phyloP scores from a whole-genome alignment of 306 rosid species.

The Chamaecrista fasciculata region DNA sequence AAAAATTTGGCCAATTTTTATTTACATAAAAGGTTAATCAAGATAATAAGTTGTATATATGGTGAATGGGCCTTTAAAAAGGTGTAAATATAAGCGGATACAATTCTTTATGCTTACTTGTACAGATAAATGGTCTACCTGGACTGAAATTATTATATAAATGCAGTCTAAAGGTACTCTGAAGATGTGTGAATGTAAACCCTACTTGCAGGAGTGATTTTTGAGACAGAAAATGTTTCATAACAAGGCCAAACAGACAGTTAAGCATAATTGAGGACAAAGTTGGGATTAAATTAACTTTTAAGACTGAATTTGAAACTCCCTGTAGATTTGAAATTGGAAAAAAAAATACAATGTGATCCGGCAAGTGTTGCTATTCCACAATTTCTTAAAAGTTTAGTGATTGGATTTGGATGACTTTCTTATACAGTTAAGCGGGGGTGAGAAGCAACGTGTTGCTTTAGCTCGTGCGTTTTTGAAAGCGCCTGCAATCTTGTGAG shows the following conservation, averaged over 20 bases:
- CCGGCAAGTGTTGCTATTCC: too few relatives aligned
- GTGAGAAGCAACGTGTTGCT: constrained; percentile 98
- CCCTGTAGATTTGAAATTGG: background rate
- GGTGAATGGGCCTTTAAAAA: background rate
- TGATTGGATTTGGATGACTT: constrained; percentile 18
- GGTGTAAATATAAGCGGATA: background rate
- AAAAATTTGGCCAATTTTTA: background rate
- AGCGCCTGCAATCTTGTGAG: constrained; percentile 90
- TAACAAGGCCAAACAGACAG: background rate
- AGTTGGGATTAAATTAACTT: background rate
- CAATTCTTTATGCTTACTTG: background rate
- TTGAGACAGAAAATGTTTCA: background rate
- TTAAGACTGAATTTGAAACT: background rate
- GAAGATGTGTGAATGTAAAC: background rate
- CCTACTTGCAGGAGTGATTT: background rate
- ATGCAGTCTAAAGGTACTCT: background rate
- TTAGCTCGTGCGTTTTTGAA: constrained; percentile 94
- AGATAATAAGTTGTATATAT: background rate
- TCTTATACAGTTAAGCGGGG: constrained; percentile 82
- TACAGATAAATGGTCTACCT: background rate
- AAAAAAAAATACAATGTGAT: too few relatives aligned
- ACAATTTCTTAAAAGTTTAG: constrained; percentile 21
- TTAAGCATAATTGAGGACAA: background rate
- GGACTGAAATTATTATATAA: background rate
- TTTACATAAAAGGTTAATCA: background rate